A percentile compares a stretch with the other conserved stretches of the same genome.
Conservation (phyloP, 306 rosid genomes). For the Prinsepia uniflora region DNA sequence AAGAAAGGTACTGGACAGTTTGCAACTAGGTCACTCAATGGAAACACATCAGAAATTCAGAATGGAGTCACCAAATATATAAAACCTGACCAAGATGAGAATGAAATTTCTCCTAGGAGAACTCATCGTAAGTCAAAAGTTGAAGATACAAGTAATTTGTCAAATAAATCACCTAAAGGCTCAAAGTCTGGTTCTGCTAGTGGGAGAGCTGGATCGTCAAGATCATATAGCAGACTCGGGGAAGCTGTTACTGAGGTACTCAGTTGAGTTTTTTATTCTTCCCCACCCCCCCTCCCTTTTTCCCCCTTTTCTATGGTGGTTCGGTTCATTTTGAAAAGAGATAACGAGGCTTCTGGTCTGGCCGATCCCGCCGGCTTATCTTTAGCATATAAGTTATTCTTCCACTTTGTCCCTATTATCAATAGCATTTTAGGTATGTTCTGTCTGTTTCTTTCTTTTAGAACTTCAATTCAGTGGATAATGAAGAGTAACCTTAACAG, state of each 20-base stretch:
- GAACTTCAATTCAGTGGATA: not conserved
- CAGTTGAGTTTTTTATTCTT: slow-evolving; percentile 9
- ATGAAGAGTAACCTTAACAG: not conserved
- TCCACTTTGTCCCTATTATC: not conserved
- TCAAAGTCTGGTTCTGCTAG: slow-evolving; percentile 42
- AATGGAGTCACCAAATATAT: slow-evolving; percentile 37
- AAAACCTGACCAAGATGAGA: slow-evolving; percentile 20
- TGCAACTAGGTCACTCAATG: slow-evolving; percentile 32
- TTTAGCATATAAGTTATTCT: slow-evolving; percentile 12
- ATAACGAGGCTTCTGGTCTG: no score
- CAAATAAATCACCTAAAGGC: slow-evolving; percentile 37
- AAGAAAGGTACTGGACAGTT: slow-evolving; percentile 22
- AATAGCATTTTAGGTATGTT: not conserved
- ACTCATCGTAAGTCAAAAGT: slow-evolving; percentile 33
- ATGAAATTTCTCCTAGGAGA: slow-evolving; percentile 34
- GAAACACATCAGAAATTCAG: slow-evolving; percentile 26
- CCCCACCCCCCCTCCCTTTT: no score
- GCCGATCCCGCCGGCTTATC: no score
- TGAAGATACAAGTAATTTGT: slow-evolving; percentile 40
- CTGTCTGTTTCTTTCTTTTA: not conserved
- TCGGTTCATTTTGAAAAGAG: no score
- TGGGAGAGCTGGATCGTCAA: slow-evolving; percentile 34
- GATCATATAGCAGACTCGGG: slow-evolving; percentile 55
- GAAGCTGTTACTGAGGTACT: slow-evolving; percentile 71
- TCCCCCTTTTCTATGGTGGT: no score